A percentile compares a stretch with the other conserved stretches of the same genome.
phyloP scores from a whole-genome alignment of 2,329 filamentous ascomycete genomes.

The Balansia obtecta region DNA sequence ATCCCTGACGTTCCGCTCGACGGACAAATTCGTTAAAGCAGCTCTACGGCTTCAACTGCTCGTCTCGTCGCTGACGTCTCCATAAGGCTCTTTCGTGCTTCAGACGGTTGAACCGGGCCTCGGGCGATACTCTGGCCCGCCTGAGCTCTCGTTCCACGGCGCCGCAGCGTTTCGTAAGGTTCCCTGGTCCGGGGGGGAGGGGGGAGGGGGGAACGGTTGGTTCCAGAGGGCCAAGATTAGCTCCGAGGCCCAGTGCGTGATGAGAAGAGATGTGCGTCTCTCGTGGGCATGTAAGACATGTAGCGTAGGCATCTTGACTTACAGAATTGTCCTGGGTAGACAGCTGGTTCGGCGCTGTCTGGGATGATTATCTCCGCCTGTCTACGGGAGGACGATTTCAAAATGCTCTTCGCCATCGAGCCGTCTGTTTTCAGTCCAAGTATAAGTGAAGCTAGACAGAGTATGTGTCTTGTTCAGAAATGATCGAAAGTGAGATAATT shows the following conservation, averaged over 20 bases:
- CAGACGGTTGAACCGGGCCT: neutral
- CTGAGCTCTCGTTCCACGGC: neutral
- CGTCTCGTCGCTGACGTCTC: neutral
- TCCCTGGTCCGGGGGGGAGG: neutral
- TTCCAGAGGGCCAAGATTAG: neutral
- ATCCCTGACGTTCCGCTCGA: neutral
- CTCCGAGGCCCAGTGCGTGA: neutral
- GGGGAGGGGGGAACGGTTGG: no score
- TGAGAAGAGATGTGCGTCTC: neutral
- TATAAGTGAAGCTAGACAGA: neutral
- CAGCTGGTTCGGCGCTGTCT: neutral
- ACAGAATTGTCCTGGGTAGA: neutral
- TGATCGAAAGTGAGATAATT: neutral
- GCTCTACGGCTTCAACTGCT: neutral
- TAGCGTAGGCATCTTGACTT: neutral
- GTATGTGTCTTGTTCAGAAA: neutral
- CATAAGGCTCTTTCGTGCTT: neutral
- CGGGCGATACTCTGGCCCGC: neutral
- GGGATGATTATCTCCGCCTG: neutral
- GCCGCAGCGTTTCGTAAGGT: neutral
- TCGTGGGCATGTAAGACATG: neutral
- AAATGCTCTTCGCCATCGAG: neutral
- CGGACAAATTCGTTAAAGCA: constrained; percentile 1
- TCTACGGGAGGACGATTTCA: neutral
- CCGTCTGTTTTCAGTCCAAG: neutral